Conservation (phyloP, 129 eudicot species). For the Kitagawia praeruptora region DNA sequence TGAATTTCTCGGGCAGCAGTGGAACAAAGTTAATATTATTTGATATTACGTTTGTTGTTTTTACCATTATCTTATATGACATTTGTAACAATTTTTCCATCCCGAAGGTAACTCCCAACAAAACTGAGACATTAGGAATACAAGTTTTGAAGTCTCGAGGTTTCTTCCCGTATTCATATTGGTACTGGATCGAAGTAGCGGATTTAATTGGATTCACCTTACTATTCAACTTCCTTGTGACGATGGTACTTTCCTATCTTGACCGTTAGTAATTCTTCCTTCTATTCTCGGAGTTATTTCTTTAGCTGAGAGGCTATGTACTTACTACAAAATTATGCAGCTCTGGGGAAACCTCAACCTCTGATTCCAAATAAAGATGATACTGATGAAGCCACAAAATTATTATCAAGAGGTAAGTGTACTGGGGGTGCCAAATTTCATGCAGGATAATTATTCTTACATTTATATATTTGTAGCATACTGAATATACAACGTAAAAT, state of each 20-base stretch:
- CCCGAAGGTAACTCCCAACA: slow-evolving; percentile 15
- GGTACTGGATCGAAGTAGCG: slow-evolving; percentile 64
- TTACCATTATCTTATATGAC: background rate
- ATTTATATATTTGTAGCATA: background rate
- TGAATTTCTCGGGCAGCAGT: slow-evolving; percentile 49
- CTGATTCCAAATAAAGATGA: slow-evolving; percentile 18
- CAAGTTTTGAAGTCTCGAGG: slow-evolving; percentile 45
- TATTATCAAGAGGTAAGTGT: slow-evolving; percentile 13
- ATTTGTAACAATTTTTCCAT: background rate
- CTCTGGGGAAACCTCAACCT: slow-evolving; percentile 55
- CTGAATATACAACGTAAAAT: background rate
- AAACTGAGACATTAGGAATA: slow-evolving; percentile 33
- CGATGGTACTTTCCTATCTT: slow-evolving; percentile 41
- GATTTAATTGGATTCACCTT: slow-evolving; percentile 46
- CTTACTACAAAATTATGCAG: slow-evolving; percentile 28
- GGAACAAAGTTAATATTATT: slow-evolving; percentile 39
- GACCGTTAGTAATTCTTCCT: slow-evolving; percentile 34
- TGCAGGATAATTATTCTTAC: background rate
- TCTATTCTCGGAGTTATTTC: background rate
- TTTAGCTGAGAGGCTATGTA: background rate
- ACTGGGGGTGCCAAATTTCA: background rate
- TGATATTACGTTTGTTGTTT: background rate
- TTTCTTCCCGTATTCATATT: slow-evolving; percentile 39
- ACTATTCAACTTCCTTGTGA: slow-evolving; percentile 36
- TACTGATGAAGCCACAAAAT: slow-evolving; percentile 22